Evolutionary conservation across 495 filamentous ascomycete species (phyloP).

Genomic region (Bombardia bombarda): DNA sequence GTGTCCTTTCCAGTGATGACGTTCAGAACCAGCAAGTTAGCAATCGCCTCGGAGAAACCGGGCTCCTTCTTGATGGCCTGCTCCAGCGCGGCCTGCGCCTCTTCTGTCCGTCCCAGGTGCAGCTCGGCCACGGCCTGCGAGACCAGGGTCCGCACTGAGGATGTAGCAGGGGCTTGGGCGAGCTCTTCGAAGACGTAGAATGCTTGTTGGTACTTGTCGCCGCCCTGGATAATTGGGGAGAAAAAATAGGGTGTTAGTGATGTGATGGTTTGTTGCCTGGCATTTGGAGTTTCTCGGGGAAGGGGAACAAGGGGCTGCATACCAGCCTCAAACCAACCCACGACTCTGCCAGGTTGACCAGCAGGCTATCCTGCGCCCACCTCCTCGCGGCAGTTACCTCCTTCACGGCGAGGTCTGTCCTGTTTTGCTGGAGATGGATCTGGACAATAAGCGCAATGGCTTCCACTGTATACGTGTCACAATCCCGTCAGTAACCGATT

Average conservation of each 20-base stretch:
- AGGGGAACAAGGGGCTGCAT: conserved; percentile 14
- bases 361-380: conserved; percentile 91
- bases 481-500: no score
- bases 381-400: conserved; percentile 82
- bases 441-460: conserved; percentile 72
- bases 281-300: neutral
- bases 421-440: conserved; percentile 86
- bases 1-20: conserved; percentile 64
- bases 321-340: conserved; percentile 90
- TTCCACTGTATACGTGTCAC: conserved; percentile 47
- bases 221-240: conserved; percentile 52
- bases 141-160: conserved; percentile 60
- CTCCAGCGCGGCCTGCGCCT: conserved; percentile 79
- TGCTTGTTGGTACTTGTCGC: conserved; percentile 91
- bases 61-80: conserved; percentile 71
- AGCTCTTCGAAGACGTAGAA: conserved; percentile 99
- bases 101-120: conserved; percentile 79
- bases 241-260: no score
- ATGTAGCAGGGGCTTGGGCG: conserved; percentile 70
- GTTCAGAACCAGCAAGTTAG: conserved; percentile 72
- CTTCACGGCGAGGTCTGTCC: conserved; percentile 80
- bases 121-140: conserved; percentile 88
- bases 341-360: conserved; percentile 90
- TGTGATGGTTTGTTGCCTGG: conserved; percentile 3
- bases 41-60: conserved; percentile 62